Conservation (phyloP, 106 monocot genomes). For the Acorus gramineus region DNA sequence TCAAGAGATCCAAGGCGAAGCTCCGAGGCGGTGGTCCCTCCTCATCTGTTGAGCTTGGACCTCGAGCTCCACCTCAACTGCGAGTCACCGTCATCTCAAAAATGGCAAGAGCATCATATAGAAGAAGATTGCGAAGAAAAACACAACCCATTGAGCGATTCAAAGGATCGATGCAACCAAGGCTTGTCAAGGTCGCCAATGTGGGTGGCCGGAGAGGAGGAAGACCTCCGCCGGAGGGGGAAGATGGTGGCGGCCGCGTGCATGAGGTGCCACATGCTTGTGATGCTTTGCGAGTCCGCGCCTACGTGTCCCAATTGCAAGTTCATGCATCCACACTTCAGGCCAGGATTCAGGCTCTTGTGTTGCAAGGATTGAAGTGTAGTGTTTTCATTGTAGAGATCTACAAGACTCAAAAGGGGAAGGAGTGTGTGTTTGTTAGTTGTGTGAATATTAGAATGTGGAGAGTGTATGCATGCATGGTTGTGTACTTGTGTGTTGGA, state of each 20-base stretch:
- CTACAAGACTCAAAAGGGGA: too few relatives aligned
- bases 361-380: slow-evolving; percentile 27
- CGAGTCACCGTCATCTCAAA: slow-evolving; percentile 11
- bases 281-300: slow-evolving; percentile 57
- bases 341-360: slow-evolving; percentile 21
- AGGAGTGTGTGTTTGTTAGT: too few relatives aligned
- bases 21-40: background rate
- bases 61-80: slow-evolving; percentile 52
- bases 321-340: slow-evolving; percentile 39
- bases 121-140: background rate
- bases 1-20: slow-evolving; percentile 26
- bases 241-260: slow-evolving; percentile 76
- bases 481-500: too few relatives aligned
- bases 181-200: background rate
- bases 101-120: background rate
- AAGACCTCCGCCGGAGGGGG: background rate
- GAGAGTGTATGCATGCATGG: too few relatives aligned
- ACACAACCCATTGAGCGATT: too few relatives aligned
- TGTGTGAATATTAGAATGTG: too few relatives aligned
- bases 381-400: too few relatives aligned
- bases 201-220: background rate
- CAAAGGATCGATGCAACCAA: too few relatives aligned
- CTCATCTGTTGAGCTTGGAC: slow-evolving; percentile 18
- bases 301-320: slow-evolving; percentile 76
- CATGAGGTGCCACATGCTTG: slow-evolving; percentile 71